Evolutionary conservation across 495 filamentous ascomycete genomes (phyloP), one percentile per base, ranked within the genome.

Genomic region (Evernia prunastri): DNA sequence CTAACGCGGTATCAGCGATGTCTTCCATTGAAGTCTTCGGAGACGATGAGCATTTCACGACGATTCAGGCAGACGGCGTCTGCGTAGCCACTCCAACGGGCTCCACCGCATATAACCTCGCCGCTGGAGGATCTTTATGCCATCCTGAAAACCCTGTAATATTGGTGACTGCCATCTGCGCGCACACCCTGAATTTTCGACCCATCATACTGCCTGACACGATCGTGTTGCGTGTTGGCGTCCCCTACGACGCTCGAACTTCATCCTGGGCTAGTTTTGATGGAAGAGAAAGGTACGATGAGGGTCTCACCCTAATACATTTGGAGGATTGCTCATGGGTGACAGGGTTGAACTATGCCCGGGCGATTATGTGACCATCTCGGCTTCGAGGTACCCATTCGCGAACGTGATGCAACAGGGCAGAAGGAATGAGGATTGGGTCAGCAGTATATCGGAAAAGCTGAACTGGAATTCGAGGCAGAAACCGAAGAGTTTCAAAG

Each of bases 101-200:
- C 43, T 94, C 89, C 18, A 98, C 94, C 51, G 94, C 94, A 20
- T 98, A 98, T 78, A 97, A 97, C 70, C 89, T 98, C 45, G 93
- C 93, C 0, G 94, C 95, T 18, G 95, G 95, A 17, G 94, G 94
- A 23, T 94, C 91, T 8, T 84, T 98, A 29, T 96, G 92, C 64
- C 94, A 98, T 69, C 94, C 94, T 0, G 95, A 97, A 63, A 97
- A 97, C 72, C 94, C 94, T 0, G 92, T 97, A 49, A 96, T 98
- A 73, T 86, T 98, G 3, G 84, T 98, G 4, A 96, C 92, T 0
- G 89, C 93, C 37, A 97, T 98, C 59, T 96, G 93, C 72, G 91
- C 94, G 20, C 94, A 98, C 75, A 97, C 95, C 0, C 81, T 98
- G 12, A 95, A 90, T 17, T 98, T 97, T 81, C 84, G 94, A 1